These are phyloP conservation scores for Penicillium canariense DNA, from an alignment of 495 filamentous ascomycete species.

Conservation along the genomic window DNA sequence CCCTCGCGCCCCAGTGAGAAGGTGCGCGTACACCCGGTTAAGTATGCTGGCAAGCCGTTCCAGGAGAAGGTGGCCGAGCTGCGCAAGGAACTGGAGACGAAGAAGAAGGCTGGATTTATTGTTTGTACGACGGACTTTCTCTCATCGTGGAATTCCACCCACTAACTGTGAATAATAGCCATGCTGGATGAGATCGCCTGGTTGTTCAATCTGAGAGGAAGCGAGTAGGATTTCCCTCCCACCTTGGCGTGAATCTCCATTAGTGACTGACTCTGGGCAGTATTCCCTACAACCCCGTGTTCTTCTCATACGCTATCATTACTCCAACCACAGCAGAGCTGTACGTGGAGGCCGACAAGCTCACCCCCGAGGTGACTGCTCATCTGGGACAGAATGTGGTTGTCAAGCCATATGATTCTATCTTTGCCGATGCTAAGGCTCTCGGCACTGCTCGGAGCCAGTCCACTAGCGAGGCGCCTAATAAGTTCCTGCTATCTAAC, in stretches of 20 bases:
- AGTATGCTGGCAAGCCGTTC: slow-evolving; percentile 81
- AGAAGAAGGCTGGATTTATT: slow-evolving; percentile 82
- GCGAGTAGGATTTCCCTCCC: slow-evolving; percentile 56
- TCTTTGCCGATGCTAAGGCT: slow-evolving; percentile 73
- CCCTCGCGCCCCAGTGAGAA: slow-evolving; percentile 75
- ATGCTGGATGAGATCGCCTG: slow-evolving; percentile 98
- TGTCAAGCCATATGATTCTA: slow-evolving; percentile 79
- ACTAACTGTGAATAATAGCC: slow-evolving; percentile 38
- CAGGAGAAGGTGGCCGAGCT: slow-evolving; percentile 83
- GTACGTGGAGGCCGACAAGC: slow-evolving; percentile 79
- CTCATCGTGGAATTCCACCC: background rate
- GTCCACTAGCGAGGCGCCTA: slow-evolving; percentile 32
- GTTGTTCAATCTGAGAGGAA: slow-evolving; percentile 95
- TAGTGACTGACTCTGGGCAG: slow-evolving; percentile 32
- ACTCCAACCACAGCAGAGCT: slow-evolving; percentile 79
- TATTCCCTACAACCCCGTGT: slow-evolving; percentile 98
- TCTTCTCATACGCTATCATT: slow-evolving; percentile 93
- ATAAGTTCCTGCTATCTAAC: slow-evolving; percentile 83
- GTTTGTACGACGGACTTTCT: slow-evolving; percentile 55
- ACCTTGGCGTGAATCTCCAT: background rate
- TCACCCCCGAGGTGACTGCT: slow-evolving; percentile 62
- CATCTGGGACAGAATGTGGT: slow-evolving; percentile 72
- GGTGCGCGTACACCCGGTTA: slow-evolving; percentile 63
- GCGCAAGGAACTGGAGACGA: slow-evolving; percentile 88
- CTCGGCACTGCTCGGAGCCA: slow-evolving; percentile 47